Evolutionary conservation across 352 stramenopile species (phyloP), one percentile per base, ranked within the genome.

Genomic region (Pythium guiyangense): DNA sequence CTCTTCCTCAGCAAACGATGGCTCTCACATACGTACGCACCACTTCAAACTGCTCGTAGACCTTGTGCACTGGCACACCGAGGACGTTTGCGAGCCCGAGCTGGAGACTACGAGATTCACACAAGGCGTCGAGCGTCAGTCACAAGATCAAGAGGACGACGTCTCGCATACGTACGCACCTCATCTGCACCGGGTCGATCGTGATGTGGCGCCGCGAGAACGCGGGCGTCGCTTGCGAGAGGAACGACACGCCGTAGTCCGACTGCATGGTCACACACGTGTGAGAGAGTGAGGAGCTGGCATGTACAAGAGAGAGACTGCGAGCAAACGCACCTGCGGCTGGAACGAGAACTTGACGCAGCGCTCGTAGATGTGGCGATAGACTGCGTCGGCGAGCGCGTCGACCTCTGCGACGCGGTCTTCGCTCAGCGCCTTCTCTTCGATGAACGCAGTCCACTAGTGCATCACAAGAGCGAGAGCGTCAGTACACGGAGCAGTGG

Each of bases 151-250:
- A 22, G 22, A 22, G 22, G 22, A 22, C 22, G 22, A 25, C 35
- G 4, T 25, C 20, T 17, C 48, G 58, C 18, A 25, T 44, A 4
- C 14, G n/a, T 34, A 31, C n/a, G 18, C 20, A 90, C 79, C 84
- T 94, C 74, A 88, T 89, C 68, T 92, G 77, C 12, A 94, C 77
- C 11, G 80, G 80, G 14, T 87, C 73, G 44, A 94, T 77, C 14
- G 77, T 84, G 27, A 91, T 73, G 35, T 85, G 57, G 45, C 77
- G 70, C 27, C 80, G 68, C 60, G 72, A 77, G 48, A 83, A 80
- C 14, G 75, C 67, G 6, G 73, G 69, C 5, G 71, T 75, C 3
- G 67, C 70, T 70, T 80, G 74, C n/a, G 79, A 79, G 10, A 87
- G 65, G 40, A 94, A 91, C 2, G 84, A 92, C 49, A 86, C 70